phyloP scores from a whole-genome alignment of 1,284 basidiomycete genomes.

The Papiliotrema laurentii region DNA sequence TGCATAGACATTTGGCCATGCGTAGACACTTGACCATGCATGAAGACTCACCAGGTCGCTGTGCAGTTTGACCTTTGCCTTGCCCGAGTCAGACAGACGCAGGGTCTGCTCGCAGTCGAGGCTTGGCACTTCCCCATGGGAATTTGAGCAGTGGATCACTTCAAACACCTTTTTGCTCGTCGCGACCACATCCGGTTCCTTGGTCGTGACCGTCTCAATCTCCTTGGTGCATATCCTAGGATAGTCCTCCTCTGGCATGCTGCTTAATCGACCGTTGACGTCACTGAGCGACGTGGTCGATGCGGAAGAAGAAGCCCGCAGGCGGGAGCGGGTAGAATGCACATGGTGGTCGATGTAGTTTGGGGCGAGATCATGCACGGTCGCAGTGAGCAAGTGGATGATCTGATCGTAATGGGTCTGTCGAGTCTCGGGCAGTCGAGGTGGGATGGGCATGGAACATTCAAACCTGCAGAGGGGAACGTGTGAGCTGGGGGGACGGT shows the following conservation, averaged over 20 bases:
- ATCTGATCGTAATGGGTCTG: slow-evolving; percentile 9
- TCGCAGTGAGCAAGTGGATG: slow-evolving; percentile 4
- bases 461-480: slow-evolving; percentile 6
- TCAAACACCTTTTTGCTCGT: slow-evolving; percentile 3
- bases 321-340: neutral
- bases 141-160: slow-evolving; percentile 3
- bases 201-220: neutral
- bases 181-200: neutral
- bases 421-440: slow-evolving; percentile 7
- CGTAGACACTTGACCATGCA: neutral
- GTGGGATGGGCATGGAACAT: slow-evolving; percentile 4
- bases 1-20: no score
- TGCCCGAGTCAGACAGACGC: slow-evolving; percentile 8
- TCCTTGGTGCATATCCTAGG: neutral
- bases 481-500: no score
- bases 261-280: no score
- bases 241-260: neutral
- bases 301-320: neutral
- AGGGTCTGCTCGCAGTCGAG: slow-evolving; percentile 5
- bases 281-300: neutral
- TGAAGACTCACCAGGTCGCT: slow-evolving; percentile 3
- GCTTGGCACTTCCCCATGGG: slow-evolving; percentile 4
- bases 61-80: neutral
- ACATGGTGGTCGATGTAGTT: neutral
- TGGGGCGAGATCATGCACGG: slow-evolving; percentile 7